Base-by-base conservation (phyloP, 148 eudicot species). In the Dysphania ambrosioides region DNA sequence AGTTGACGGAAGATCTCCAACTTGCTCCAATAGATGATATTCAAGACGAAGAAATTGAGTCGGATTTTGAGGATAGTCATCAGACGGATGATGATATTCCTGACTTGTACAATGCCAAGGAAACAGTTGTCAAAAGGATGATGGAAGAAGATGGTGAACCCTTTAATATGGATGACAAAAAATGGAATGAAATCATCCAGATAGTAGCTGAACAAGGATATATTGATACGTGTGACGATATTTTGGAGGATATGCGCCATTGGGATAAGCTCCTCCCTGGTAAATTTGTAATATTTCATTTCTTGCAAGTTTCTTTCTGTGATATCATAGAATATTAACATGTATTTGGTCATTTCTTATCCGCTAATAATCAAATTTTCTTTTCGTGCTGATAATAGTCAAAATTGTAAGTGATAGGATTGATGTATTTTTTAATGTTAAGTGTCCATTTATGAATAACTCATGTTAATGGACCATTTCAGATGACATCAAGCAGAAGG, bases 181-280 rank as follows among this genome's bases (percentile, higher is more conserved):
- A 93, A 72, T 93, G 97, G 98, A 86, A 86, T 31, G 89, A 78
- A 6, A 83, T 91, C 77, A 76, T 93, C 47, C 68, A 83, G 36
- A 96, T 88, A 79, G 88, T 84, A 59, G 71, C 55, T 72, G 80
- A 87, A 58, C 75, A 80, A 26, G 98, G 93, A 36, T 32, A 6
- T 77, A 67, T 83, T 51, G 91, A 94, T 71, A 85, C 87, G 77
- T 87, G 90, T 72, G 97, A 90, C 77, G 93, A 76, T 23, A 84
- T 92, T 74, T 81, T 94, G 81, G 93, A 92, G 83, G 96, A 94
- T 80, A 92, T 92, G 96, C 92, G 86, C 72, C 79, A 78, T 71
- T 90, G 90, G 89, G 97, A 94, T 36, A 90, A 86, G 72, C 97
- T 92, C 68, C 88, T 94, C 27, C 98, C 98, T 78, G 97, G 98